Percentiles rank a stretch among this genome's conserved stretches.
Evolutionary conservation across 176 grass and related monocot species (phyloP).

Genomic region (Aegilops speltoides): DNA sequence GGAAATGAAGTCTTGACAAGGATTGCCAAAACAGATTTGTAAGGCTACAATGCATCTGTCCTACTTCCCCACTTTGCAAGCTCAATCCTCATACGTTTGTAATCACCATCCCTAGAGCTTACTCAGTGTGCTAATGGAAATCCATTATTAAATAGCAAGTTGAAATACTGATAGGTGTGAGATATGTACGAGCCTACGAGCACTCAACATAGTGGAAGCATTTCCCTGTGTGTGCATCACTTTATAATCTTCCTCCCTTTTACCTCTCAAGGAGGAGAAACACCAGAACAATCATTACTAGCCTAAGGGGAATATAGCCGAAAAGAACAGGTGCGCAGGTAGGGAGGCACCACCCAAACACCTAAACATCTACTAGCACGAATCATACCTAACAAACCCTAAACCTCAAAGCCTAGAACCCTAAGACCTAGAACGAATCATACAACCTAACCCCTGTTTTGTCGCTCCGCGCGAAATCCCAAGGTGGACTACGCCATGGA

Average conservation of each 20-base stretch:
- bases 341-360: conserved; percentile 3
- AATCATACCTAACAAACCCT: conserved; percentile 28
- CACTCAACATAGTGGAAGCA: background rate
- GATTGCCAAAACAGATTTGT: background rate
- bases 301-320: conserved; percentile 3
- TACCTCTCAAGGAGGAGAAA: background rate
- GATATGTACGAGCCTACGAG: background rate
- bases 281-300: background rate
- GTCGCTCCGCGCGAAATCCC: background rate
- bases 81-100: background rate
- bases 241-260: background rate
- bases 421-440: conserved; percentile 32
- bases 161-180: background rate
- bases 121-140: background rate
- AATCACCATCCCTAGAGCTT: background rate
- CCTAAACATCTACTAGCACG: conserved; percentile 13
- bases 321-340: conserved; percentile 22
- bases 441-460: conserved; percentile 8
- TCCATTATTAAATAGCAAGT: background rate
- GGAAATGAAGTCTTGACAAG: background rate
- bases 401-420: conserved; percentile 31
- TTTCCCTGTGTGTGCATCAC: background rate
- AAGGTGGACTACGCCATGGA: background rate
- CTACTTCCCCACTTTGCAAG: background rate
- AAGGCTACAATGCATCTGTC: background rate